These are phyloP conservation scores for Pseudozyma tsukubaensis DNA, from an alignment of 1,284 basidiomycete species.

Conservation along the genomic window DNA sequence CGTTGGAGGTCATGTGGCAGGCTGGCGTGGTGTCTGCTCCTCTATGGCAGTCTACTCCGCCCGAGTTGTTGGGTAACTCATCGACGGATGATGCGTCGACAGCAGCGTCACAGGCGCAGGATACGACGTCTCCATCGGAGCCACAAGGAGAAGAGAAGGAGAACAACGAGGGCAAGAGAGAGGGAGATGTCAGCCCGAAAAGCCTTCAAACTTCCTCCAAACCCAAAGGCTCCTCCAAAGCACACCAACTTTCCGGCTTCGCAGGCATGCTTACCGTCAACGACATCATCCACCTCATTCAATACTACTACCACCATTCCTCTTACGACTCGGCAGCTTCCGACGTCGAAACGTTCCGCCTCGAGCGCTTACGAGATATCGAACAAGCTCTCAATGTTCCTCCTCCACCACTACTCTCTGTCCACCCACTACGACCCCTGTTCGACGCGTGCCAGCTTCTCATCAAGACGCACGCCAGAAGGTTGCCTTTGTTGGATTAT, in stretches of 20 bases:
- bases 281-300: constrained; percentile 68
- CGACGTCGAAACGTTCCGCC: constrained; percentile 92
- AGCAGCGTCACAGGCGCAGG: not conserved
- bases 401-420: constrained; percentile 87
- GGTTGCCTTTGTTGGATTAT: constrained; percentile 90
- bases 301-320: constrained; percentile 65
- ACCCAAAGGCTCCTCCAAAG: constrained; percentile 1
- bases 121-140: not conserved
- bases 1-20: constrained; percentile 68
- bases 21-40: constrained; percentile 91
- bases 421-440: constrained; percentile 85
- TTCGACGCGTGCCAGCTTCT: constrained; percentile 90
- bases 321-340: constrained; percentile 84
- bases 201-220: not conserved
- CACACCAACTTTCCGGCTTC: constrained; percentile 58
- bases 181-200: constrained; percentile 26
- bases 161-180: not conserved
- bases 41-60: constrained; percentile 75
- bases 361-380: constrained; percentile 81
- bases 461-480: constrained; percentile 93
- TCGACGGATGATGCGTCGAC: constrained; percentile 6
- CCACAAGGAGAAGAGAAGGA: not conserved
- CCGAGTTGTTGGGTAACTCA: constrained; percentile 24
- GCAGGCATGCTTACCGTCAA: constrained; percentile 68
- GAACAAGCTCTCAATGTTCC: constrained; percentile 92